Evolutionary conservation across 2,329 filamentous ascomycete species (phyloP).

Genomic region (Dothistroma septosporum): DNA sequence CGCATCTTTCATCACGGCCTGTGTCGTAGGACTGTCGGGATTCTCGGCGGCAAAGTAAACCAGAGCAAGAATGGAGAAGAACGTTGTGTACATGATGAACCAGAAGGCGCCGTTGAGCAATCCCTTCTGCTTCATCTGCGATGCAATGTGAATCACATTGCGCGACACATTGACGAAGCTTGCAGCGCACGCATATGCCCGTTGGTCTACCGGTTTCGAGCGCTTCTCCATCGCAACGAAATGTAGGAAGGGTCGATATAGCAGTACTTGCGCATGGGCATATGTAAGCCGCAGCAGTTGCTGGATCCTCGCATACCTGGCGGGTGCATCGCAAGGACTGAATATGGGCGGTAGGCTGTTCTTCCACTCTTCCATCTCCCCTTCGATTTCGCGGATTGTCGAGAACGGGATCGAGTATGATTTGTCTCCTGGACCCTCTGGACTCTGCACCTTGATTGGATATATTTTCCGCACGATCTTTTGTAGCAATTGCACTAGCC

Average conservation of each 20-base stretch:
- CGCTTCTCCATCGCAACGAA: slow-evolving; percentile 63
- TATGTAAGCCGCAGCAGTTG: slow-evolving; percentile 76
- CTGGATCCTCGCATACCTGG: slow-evolving; percentile 60
- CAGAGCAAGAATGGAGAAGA: slow-evolving; percentile 74
- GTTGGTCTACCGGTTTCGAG: slow-evolving; percentile 60
- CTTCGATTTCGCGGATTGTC: slow-evolving; percentile 61
- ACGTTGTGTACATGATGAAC: slow-evolving; percentile 82
- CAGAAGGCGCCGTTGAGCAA: slow-evolving; percentile 78
- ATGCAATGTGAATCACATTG: slow-evolving; percentile 75
- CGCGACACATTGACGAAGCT: slow-evolving; percentile 63
- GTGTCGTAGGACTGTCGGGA: slow-evolving; percentile 66
- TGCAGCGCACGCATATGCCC: slow-evolving; percentile 71
- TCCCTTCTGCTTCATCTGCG: slow-evolving; percentile 70
- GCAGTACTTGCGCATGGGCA: slow-evolving; percentile 75
- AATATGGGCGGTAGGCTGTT: slow-evolving; percentile 68
- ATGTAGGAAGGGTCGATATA: slow-evolving; percentile 79
- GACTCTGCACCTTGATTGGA: slow-evolving; percentile 52
- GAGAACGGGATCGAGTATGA: slow-evolving; percentile 62
- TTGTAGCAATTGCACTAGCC: slow-evolving; percentile 53
- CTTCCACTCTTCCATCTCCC: slow-evolving; percentile 60
- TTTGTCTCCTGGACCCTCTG: slow-evolving; percentile 42
- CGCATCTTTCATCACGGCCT: slow-evolving; percentile 81
- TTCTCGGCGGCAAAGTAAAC: slow-evolving; percentile 79
- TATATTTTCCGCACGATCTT: slow-evolving; percentile 64
- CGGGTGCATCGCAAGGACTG: slow-evolving; percentile 75